A percentile compares a stretch with the other conserved stretches of the same genome.
phyloP scores from a whole-genome alignment of 1,139 yeast genomes.

The Geotrichum australiense region DNA sequence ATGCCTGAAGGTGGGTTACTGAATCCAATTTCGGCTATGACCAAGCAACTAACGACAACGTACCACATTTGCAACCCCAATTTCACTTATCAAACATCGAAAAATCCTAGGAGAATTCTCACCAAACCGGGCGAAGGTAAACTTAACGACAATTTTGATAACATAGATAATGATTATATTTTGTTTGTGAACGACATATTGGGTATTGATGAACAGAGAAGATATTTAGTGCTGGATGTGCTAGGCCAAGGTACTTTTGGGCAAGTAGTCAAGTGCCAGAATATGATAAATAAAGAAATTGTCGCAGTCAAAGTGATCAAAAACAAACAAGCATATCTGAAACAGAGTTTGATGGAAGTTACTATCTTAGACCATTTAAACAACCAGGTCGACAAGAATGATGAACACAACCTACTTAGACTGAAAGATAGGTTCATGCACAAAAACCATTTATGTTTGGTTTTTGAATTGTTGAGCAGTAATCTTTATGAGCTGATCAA shows the following conservation, averaged over 20 bases:
- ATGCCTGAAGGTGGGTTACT: slow-evolving; percentile 69
- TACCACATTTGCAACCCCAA: slow-evolving; percentile 82
- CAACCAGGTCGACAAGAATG: slow-evolving; percentile 58
- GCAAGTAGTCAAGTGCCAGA: slow-evolving; percentile 96
- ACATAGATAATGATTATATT: slow-evolving; percentile 84
- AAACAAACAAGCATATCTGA: slow-evolving; percentile 84
- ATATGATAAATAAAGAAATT: slow-evolving; percentile 76
- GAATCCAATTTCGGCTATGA: slow-evolving; percentile 81
- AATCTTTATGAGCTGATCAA: slow-evolving; percentile 85
- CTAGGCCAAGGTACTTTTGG: slow-evolving; percentile 98
- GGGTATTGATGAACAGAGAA: slow-evolving; percentile 77
- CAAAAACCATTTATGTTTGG: slow-evolving; percentile 86
- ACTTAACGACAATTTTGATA: slow-evolving; percentile 78
- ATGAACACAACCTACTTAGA: slow-evolving; percentile 67
- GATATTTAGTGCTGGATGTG: slow-evolving; percentile 81
- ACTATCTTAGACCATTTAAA: slow-evolving; percentile 76
- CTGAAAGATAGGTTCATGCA: slow-evolving; percentile 87
- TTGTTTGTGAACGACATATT: slow-evolving; percentile 88
- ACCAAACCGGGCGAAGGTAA: slow-evolving; percentile 89
- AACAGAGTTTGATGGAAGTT: slow-evolving; percentile 89
- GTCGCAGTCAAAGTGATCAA: slow-evolving; percentile 94
- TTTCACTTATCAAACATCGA: slow-evolving; percentile 74
- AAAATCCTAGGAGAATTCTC: slow-evolving; percentile 84
- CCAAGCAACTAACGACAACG: slow-evolving; percentile 70
- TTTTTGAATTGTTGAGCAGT: slow-evolving; percentile 81